Conservation (phyloP, 2,329 filamentous ascomycete species). For the Lachnellula suecica region DNA sequence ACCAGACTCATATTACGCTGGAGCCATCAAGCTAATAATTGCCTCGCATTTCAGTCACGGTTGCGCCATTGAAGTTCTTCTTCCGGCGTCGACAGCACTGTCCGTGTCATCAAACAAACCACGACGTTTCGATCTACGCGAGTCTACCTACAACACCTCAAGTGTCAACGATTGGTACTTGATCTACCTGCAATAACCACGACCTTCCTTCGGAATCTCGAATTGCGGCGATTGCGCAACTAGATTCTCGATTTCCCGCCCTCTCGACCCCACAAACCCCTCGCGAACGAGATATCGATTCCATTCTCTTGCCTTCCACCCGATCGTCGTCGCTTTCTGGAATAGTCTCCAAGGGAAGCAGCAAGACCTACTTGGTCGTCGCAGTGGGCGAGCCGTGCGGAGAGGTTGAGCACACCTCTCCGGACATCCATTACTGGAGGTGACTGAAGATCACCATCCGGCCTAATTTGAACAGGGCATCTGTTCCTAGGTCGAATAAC, state of each 20-base stretch:
- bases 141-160: conserved; percentile 19
- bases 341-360: background rate
- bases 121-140: conserved; percentile 22
- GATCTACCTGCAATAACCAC: conserved; percentile 10
- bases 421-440: conserved; percentile 34
- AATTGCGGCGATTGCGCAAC: conserved; percentile 4
- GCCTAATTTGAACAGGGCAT: conserved; percentile 9
- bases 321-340: background rate
- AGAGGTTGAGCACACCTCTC: conserved; percentile 38
- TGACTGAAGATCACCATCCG: conserved; percentile 24
- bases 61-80: conserved; percentile 10
- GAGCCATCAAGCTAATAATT: conserved; percentile 19
- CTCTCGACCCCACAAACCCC: background rate
- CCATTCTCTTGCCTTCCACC: background rate
- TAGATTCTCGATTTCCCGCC: background rate
- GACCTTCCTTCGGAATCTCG: background rate
- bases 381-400: conserved; percentile 30
- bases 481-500: conserved; percentile 13
- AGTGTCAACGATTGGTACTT: conserved; percentile 14
- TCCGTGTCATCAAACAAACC: conserved; percentile 28
- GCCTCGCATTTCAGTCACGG: conserved; percentile 10
- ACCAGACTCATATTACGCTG: conserved; percentile 7
- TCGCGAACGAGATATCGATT: background rate
- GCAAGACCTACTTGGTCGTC: conserved; percentile 17
- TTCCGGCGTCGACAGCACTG: conserved; percentile 23